Conservation (phyloP, 257 asterid species). For the Linaria vulgaris region DNA sequence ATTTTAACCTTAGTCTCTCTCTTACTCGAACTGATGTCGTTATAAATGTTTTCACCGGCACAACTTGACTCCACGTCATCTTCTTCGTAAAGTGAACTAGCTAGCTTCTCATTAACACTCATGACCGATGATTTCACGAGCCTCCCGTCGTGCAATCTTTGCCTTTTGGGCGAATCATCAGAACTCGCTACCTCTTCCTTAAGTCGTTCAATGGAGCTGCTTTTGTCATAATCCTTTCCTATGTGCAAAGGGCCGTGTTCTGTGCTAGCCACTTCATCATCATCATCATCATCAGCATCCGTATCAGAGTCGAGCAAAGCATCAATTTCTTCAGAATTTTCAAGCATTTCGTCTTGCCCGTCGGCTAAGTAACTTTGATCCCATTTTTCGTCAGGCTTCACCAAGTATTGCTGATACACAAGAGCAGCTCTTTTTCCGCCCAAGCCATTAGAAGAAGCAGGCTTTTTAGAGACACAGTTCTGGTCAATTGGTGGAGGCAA, state of each 20-base stretch:
- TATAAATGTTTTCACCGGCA: conserved; percentile 19
- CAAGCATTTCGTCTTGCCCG: conserved; percentile 55
- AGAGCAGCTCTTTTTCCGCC: conserved; percentile 27
- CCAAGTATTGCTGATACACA: conserved; percentile 24
- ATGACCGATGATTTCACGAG: conserved; percentile 46
- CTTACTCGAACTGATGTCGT: conserved; percentile 27
- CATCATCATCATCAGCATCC: conserved; percentile 40
- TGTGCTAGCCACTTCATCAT: conserved; percentile 75
- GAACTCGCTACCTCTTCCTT: conserved; percentile 52
- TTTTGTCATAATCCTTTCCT: conserved; percentile 21
- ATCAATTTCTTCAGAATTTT: conserved; percentile 71
- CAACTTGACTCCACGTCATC: conserved; percentile 44
- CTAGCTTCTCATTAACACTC: conserved; percentile 15
- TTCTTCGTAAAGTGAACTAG: conserved; percentile 18
- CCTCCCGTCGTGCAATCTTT: conserved; percentile 58
- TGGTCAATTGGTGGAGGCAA: conserved; percentile 30
- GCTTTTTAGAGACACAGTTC: conserved; percentile 26
- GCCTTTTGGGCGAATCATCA: conserved; percentile 61
- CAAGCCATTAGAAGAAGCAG: conserved; percentile 22
- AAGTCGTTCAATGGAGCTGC: conserved; percentile 25
- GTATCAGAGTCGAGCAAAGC: conserved; percentile 70
- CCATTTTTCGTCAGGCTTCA: conserved; percentile 39
- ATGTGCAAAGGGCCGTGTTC: conserved; percentile 36
- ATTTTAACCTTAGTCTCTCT: conserved; percentile 48
- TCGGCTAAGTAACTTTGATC: conserved; percentile 38